These are phyloP conservation scores for Thoreauomyces humboldtii DNA, from an alignment of 192 early-diverging fungal genomes.

Conservation along the genomic window DNA sequence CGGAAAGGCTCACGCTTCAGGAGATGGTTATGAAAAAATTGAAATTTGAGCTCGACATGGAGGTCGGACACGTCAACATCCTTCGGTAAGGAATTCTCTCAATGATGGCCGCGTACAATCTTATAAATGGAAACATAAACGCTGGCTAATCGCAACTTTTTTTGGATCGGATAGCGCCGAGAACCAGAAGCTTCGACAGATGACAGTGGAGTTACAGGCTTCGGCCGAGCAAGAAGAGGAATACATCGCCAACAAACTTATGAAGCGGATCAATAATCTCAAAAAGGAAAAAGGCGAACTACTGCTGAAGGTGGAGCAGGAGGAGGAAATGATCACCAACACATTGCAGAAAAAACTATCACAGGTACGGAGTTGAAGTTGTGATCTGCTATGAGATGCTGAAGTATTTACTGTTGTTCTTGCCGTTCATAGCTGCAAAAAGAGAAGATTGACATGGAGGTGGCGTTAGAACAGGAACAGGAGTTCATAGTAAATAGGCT, in stretches of 20 bases:
- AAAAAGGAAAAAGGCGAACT: conserved; percentile 80
- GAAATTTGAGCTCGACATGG: conserved; percentile 43
- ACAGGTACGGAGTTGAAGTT: conserved; percentile 34
- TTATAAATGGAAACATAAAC: neutral
- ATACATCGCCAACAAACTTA: conserved; percentile 72
- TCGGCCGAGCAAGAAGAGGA: conserved; percentile 52
- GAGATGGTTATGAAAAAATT: conserved; percentile 33
- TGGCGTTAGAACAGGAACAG: conserved; percentile 86
- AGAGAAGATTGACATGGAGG: conserved; percentile 89
- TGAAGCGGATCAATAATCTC: conserved; percentile 69
- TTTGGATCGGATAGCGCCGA: conserved; percentile 24
- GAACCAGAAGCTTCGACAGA: conserved; percentile 32
- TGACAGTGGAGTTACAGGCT: conserved; percentile 39
- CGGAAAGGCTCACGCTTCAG: conserved; percentile 21
- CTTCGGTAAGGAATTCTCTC: conserved; percentile 25
- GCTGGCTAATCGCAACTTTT: neutral
- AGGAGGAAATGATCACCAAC: conserved; percentile 80
- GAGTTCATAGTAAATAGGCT: conserved; percentile 89
- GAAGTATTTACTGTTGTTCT: neutral
- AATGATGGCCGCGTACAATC: too few relatives aligned
- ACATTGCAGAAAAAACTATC: conserved; percentile 71
- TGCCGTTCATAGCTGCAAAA: conserved; percentile 61
- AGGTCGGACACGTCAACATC: conserved; percentile 40
- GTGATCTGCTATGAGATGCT: too few relatives aligned
- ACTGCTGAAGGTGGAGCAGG: conserved; percentile 72